phyloP scores from a whole-genome alignment of 306 rosid species.

The Sicyos edulis region DNA sequence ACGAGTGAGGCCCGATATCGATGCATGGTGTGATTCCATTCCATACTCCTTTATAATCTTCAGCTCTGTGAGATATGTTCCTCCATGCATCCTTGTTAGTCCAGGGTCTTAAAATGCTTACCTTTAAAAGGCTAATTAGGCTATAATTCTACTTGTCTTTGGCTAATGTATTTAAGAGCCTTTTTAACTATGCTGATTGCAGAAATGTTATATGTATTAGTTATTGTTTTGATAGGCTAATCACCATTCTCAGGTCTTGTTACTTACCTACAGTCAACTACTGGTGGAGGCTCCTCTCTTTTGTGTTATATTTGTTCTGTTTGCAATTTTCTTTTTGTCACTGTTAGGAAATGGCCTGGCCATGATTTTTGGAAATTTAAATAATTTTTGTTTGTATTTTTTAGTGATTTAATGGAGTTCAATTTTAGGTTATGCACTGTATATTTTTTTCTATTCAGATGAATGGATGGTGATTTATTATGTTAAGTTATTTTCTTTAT shows the following conservation, averaged over 20 bases:
- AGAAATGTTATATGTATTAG: conserved; percentile 4
- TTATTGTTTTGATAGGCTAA: conserved; percentile 14
- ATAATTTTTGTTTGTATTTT: neutral
- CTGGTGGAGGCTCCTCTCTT: conserved; percentile 6
- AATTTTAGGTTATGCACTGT: neutral
- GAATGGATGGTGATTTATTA: too few relatives aligned
- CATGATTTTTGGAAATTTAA: neutral
- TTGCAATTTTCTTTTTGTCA: neutral
- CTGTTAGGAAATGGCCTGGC: conserved; percentile 8
- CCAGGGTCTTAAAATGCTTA: conserved; percentile 7
- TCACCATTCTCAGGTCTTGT: conserved; percentile 12
- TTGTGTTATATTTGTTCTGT: neutral
- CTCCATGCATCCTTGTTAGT: conserved; percentile 19
- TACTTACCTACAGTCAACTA: neutral
- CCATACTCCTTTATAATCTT: neutral
- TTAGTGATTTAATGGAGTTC: neutral
- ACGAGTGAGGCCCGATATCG: conserved; percentile 3
- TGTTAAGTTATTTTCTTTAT: too few relatives aligned
- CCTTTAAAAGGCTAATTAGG: neutral
- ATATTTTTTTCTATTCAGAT: too few relatives aligned
- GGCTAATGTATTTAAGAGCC: conserved; percentile 15
- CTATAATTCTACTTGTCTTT: neutral
- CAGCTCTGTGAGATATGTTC: conserved; percentile 17
- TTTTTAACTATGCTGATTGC: conserved; percentile 14
- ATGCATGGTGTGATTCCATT: conserved; percentile 17